Evolutionary conservation across 306 rosid genomes (phyloP), one percentile per base, ranked within the genome.

Genomic region (Astragalus membranaceus): DNA sequence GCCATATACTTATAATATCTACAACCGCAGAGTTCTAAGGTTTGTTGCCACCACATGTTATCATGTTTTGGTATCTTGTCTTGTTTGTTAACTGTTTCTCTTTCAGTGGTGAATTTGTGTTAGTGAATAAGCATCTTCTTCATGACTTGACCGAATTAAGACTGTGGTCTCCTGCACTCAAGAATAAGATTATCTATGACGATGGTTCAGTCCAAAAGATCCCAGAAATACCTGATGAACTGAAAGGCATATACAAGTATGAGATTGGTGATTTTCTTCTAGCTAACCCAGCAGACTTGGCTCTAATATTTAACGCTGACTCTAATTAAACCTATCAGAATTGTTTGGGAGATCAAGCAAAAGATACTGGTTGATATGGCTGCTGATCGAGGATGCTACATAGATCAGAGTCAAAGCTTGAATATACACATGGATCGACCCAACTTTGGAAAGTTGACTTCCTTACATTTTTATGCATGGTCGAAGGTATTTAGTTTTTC

Each of bases 261-360:
- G 88, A 14, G 6, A 65, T 29, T 30, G 70, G 51, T 10, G 36
- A 46, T 55, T 65, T 51, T 46, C 30, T 26, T 26, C 6, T 59
- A 23, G 56, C 46, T 47, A 8, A 8, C 48, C 49, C 2, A 1
- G 6, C 2, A 1, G 6, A n/a, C 54, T 47, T 16, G 26, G 44
- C 8, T 41, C 36, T 65, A 1, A 57, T 47, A 20, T 60, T 56
- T 42, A 62, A 64, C 72, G 75, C 82, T 85, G 65, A 76, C 36
- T 46, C 16, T 47, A 16, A 20, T 39, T 78, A 17, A 29, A 70
- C 15, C 59, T 62, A 17, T 43, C 87, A 92, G 96, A 64, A 92
- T 96, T 83, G 95, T 92, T 53, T 92, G 96, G 98, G 95, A 92
- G 86, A 92, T 92, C 72, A 92, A 92, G 84, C 98, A 92, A 77